Percentiles rank a stretch among this genome's conserved stretches.
Conservation (phyloP, 305 asterid species). For the Fraxinus sp. region DNA sequence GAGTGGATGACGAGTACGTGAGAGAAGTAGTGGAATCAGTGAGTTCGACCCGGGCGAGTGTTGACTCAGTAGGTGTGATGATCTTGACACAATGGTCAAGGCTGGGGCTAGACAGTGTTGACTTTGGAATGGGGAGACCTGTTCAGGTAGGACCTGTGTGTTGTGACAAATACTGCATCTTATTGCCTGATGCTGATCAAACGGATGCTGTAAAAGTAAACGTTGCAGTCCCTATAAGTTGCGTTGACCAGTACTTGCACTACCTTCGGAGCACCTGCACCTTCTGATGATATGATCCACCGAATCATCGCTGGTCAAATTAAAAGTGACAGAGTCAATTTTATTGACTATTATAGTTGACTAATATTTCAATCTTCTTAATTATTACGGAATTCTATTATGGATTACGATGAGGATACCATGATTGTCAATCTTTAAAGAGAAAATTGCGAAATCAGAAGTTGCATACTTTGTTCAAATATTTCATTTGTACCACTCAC, state of each 20-base stretch:
- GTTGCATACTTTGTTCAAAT: no score
- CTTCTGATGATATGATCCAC: slow-evolving; percentile 1
- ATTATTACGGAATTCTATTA: no score
- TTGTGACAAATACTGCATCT: slow-evolving; percentile 47
- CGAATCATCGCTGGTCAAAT: background rate
- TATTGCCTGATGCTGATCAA: slow-evolving; percentile 40
- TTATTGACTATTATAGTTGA: background rate
- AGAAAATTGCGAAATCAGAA: no score
- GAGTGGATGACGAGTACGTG: slow-evolving; percentile 55
- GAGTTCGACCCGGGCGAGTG: slow-evolving; percentile 38
- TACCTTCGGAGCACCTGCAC: slow-evolving; percentile 26
- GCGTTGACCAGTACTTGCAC: slow-evolving; percentile 46
- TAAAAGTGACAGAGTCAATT: background rate
- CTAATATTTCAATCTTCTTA: background rate
- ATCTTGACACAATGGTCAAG: slow-evolving; percentile 75
- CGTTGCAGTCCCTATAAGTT: slow-evolving; percentile 50
- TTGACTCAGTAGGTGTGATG: slow-evolving; percentile 66
- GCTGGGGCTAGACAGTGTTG: slow-evolving; percentile 57
- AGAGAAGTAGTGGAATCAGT: slow-evolving; percentile 58
- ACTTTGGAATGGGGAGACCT: slow-evolving; percentile 66
- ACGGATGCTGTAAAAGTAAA: slow-evolving; percentile 43
- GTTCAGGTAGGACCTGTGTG: slow-evolving; percentile 54
- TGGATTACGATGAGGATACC: background rate
- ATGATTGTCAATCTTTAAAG: background rate
- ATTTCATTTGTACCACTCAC: no score